Percentiles rank a stretch among this genome's conserved stretches.
Evolutionary conservation across 202 grass and related monocot genomes (phyloP).

Genomic region (Musa balbisiana): DNA sequence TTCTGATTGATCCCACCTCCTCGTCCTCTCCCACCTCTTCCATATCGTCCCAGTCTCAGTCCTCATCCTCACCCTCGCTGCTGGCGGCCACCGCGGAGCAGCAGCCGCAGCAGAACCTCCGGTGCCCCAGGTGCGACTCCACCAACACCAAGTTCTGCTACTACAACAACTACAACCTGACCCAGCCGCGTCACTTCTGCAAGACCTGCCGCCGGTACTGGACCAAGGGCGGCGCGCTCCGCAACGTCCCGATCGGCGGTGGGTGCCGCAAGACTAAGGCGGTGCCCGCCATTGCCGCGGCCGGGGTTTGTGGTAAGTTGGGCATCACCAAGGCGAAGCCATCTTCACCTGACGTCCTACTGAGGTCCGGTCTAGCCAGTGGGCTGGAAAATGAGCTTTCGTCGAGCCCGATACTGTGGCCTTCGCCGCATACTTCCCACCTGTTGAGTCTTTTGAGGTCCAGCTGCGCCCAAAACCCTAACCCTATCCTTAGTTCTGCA

Average conservation of each 20-base stretch:
- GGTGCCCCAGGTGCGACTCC: slow-evolving; percentile 40
- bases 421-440: slow-evolving; percentile 32
- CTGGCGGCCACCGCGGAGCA: neutral
- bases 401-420: slow-evolving; percentile 28
- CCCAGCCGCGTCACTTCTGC: slow-evolving; percentile 49
- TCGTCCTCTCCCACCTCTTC: slow-evolving; percentile 16
- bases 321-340: slow-evolving; percentile 22
- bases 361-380: neutral
- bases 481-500: slow-evolving; percentile 22
- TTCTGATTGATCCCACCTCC: slow-evolving; percentile 4
- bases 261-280: slow-evolving; percentile 44
- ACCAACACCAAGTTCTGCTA: slow-evolving; percentile 51
- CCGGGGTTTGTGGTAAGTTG: neutral
- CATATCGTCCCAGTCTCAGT: slow-evolving; percentile 1
- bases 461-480: slow-evolving; percentile 21
- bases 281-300: slow-evolving; percentile 4
- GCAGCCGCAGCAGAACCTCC: slow-evolving; percentile 27
- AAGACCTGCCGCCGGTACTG: slow-evolving; percentile 49
- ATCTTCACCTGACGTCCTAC: neutral
- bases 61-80: slow-evolving; percentile 6
- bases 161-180: slow-evolving; percentile 54
- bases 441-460: slow-evolving; percentile 31
- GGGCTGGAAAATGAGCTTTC: slow-evolving; percentile 24
- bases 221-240: slow-evolving; percentile 45
- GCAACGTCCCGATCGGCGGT: slow-evolving; percentile 41